Conservation (phyloP, 495 filamentous ascomycete species). For the Aspergillus ellipticus region DNA sequence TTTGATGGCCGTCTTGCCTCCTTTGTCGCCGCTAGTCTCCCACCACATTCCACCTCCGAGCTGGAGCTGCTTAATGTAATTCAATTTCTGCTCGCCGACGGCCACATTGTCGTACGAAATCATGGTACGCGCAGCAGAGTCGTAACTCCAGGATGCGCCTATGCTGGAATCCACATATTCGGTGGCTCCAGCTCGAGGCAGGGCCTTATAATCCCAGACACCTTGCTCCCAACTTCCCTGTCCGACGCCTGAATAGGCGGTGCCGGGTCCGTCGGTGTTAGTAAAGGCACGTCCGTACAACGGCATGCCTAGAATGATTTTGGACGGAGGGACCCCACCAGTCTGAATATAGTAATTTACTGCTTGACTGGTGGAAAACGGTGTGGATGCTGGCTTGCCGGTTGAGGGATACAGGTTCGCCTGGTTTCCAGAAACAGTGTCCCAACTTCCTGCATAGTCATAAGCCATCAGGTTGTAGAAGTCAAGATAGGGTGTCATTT, state of each 20-base stretch:
- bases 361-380: constrained; percentile 44
- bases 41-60: constrained; percentile 93
- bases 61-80: constrained; percentile 58
- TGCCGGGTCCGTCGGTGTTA: constrained; percentile 68
- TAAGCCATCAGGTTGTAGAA: constrained; percentile 82
- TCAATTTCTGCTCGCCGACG: constrained; percentile 58
- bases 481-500: constrained; percentile 75
- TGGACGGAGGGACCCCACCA: constrained; percentile 57
- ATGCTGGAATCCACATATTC: constrained; percentile 36
- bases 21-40: constrained; percentile 81
- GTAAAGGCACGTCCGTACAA: constrained; percentile 84
- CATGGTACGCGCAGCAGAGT: constrained; percentile 55
- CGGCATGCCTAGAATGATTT: constrained; percentile 83
- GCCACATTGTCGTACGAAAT: constrained; percentile 71
- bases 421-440: constrained; percentile 68
- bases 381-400: constrained; percentile 55
- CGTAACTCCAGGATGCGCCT: constrained; percentile 71
- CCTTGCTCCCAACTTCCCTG: constrained; percentile 70
- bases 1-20: constrained; percentile 32
- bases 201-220: constrained; percentile 74
- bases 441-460: constrained; percentile 80
- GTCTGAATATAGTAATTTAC: constrained; percentile 56
- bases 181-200: constrained; percentile 45
- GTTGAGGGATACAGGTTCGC: constrained; percentile 64
- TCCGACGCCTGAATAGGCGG: constrained; percentile 66